A percentile compares a stretch with the other conserved stretches of the same genome.
These are phyloP conservation scores for Aureobasidium sp. DNA, from an alignment of 2,329 filamentous ascomycete genomes.

Conservation along the genomic window DNA sequence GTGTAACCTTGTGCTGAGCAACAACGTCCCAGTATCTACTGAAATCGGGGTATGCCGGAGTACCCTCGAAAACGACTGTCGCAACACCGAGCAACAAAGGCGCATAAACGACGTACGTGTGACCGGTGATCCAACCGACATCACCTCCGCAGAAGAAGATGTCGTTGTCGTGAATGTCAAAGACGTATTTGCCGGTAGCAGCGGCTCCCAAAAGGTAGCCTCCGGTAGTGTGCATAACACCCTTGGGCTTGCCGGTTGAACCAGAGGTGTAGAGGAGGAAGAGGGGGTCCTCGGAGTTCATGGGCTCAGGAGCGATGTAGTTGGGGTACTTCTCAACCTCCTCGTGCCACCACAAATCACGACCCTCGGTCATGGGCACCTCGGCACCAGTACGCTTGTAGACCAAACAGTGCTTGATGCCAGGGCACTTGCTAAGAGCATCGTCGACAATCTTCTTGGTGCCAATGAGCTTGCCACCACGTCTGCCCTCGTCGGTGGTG, in stretches of 20 bases:
- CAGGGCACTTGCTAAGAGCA: constrained; percentile 89
- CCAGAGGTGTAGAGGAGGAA: constrained; percentile 98
- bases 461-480: constrained; percentile 91
- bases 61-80: constrained; percentile 96
- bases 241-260: constrained; percentile 97
- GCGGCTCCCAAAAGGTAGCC: constrained; percentile 94
- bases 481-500: constrained; percentile 94
- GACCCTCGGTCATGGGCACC: constrained; percentile 79
- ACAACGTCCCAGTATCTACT: constrained; percentile 99
- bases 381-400: constrained; percentile 93
- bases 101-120: constrained; percentile 97
- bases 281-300: constrained; percentile 91
- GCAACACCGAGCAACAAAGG: constrained; percentile 87
- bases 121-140: constrained; percentile 97
- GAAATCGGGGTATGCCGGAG: constrained; percentile 94
- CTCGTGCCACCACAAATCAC: constrained; percentile 98
- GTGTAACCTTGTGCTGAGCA: constrained; percentile 87
- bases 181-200: constrained; percentile 94
- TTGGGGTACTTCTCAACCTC: constrained; percentile 94
- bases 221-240: constrained; percentile 93
- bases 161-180: constrained; percentile 92
- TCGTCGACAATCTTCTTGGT: constrained; percentile 99
- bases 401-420: constrained; percentile 77
- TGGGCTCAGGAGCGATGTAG: constrained; percentile 81
- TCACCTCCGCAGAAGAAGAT: constrained; percentile 97